Base-by-base conservation (phyloP, 805 yeast species). In the Barnettozyma pratensis region DNA sequence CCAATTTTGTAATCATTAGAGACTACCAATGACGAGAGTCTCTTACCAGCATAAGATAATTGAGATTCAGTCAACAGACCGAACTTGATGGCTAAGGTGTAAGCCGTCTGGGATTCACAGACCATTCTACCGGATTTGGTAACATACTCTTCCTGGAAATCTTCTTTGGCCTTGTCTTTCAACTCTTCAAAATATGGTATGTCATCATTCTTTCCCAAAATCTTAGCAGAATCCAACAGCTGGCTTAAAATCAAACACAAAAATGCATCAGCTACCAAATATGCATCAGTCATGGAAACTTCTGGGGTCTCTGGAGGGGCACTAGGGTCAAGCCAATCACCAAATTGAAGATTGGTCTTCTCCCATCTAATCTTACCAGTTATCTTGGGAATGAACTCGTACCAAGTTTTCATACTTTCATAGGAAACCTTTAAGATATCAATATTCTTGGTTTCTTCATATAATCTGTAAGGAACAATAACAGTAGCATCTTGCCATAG, bases 401-500 rank as follows among this genome's bases (percentile, higher is more conserved):
- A 51, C 57, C 57, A 54, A 14, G 49, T 49, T 40, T 54, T 54
- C 57, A 54, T 54, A 10, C 47, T 40, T 35, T 54, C 57, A 25
- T 54, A 54, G 35, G 52, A 54, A 5, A 49, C 47, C 8, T 25
- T 44, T 9, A 54, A 30, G 9, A 54, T 42, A 44, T 50, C 55
- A 6, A 46, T 6, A 35, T 54, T 54, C 14, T 38, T 39, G 10
- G 52, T 39, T 14, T 46, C 42, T 42, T 52, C 53, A 19, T 39
- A 54, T 26, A 51, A 35, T 38, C 54, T 49, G 48, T 49, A 52
- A 10, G 57, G 57, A 19, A 54, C 57, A 29, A 54, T 54, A n/a
- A 54, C 51, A 4, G 52, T 37, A 30, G 57, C 57, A 41, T 54
- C 57, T 37, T 54, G 57, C 57, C 57, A 54, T 28, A 54, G 55